Percentiles rank a stretch among this genome's conserved stretches.
Evolutionary conservation across 495 filamentous ascomycete species (phyloP).

Genomic region (Xylaria grammica): DNA sequence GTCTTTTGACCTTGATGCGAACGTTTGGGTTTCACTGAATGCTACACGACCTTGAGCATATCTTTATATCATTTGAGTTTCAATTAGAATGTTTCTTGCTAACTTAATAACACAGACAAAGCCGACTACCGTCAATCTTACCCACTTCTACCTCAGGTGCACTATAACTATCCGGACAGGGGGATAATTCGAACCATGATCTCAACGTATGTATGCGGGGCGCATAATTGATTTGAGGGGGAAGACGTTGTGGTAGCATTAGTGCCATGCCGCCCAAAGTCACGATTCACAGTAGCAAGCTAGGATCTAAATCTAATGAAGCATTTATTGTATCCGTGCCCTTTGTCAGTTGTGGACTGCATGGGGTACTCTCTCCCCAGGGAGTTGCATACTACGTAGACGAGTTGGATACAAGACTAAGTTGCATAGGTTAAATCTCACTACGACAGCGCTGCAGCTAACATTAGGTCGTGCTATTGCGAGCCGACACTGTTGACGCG

Average conservation of each 20-base stretch:
- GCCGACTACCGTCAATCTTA: not conserved
- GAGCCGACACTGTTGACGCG: too few relatives aligned
- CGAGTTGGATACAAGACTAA: too few relatives aligned
- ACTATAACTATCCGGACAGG: not conserved
- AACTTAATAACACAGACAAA: not conserved
- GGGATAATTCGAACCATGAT: not conserved
- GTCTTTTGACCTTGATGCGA: slow-evolving; percentile 40
- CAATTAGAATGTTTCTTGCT: not conserved
- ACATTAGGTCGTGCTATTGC: too few relatives aligned
- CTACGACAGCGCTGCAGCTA: too few relatives aligned
- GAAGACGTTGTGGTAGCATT: not conserved
- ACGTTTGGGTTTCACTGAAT: slow-evolving; percentile 38
- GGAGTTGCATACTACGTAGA: too few relatives aligned
- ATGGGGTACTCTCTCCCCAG: too few relatives aligned
- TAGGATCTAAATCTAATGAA: too few relatives aligned
- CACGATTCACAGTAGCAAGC: too few relatives aligned
- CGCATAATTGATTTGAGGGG: not conserved
- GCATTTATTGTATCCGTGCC: too few relatives aligned
- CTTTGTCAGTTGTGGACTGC: too few relatives aligned
- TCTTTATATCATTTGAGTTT: not conserved
- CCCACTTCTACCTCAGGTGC: not conserved
- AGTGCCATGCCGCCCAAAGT: too few relatives aligned
- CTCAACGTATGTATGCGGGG: not conserved
- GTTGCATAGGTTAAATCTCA: too few relatives aligned
- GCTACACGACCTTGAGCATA: slow-evolving; percentile 8